Conservation (phyloP, 257 asterid species). For the Solanum etuberosum region DNA sequence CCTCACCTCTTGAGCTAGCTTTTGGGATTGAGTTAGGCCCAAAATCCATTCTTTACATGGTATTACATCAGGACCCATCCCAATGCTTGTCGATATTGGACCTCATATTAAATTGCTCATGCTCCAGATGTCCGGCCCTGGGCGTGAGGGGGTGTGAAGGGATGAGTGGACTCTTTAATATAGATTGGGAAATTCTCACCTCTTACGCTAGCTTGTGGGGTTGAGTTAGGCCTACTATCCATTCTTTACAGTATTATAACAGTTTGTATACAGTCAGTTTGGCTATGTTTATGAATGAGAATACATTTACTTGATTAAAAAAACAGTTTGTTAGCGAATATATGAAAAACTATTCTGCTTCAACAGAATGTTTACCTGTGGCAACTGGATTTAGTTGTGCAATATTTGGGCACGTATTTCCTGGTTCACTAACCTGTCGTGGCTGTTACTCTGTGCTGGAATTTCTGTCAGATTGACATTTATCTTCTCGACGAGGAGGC, state of each 20-base stretch:
- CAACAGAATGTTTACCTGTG: not conserved
- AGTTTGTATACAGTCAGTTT: not conserved
- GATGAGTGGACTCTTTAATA: not conserved
- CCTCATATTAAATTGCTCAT: not conserved
- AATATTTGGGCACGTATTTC: not conserved
- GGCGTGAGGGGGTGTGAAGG: not conserved
- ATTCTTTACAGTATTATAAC: not conserved
- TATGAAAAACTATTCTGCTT: not conserved
- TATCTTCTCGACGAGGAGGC: conserved; percentile 66
- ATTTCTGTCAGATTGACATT: conserved; percentile 40
- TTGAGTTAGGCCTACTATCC: not conserved
- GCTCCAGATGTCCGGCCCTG: not conserved
- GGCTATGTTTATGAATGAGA: not conserved
- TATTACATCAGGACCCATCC: not conserved
- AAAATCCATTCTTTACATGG: not conserved
- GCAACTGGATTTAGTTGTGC: not conserved
- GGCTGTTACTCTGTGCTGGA: conserved; percentile 1
- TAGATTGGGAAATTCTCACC: not conserved
- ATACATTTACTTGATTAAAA: too few relatives aligned
- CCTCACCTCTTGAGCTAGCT: not conserved
- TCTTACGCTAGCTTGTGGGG: not conserved
- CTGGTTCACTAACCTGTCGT: conserved; percentile 1
- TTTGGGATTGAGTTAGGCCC: not conserved
- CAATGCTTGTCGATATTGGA: not conserved
- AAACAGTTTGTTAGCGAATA: not conserved